Evolutionary conservation across 495 filamentous ascomycete genomes (phyloP), one percentile per base, ranked within the genome.

Genomic region (Rhizodiscina lignyota): DNA sequence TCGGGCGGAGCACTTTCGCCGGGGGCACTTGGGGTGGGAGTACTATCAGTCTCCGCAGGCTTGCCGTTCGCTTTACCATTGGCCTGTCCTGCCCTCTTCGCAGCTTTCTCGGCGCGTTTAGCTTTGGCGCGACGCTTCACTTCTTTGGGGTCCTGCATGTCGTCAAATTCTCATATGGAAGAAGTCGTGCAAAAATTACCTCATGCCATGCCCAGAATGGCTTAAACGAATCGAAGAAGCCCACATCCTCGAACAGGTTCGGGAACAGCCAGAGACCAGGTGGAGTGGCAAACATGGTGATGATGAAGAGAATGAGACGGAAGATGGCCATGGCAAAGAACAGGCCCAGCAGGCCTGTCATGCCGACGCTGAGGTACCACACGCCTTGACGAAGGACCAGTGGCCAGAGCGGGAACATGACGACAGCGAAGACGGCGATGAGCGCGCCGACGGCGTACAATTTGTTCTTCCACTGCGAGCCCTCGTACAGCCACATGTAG

Each of bases 301-400:
- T 58, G 47, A 78, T 78, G 61, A 96, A 99, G n/a, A 99, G 61
- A 35, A 96, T 92, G 16, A 96, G 65, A 36, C 91, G 71, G 69
- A 96, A 83, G 44, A 99, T 87, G 0, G 87, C 76, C 87, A 99
- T 94, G 47, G 72, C 79, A 58, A 99, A 94, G 73, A 99, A 99
- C 35, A 93, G 57, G 21, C 83, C 91, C 26, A 99, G 71, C 35
- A 96, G 65, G 18, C 83, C 82, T 48, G 96, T 66, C 74, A 89
- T 83, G 28, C 74, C 87, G 68, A 94, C 92, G 61, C 79, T 87
- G 32, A 96, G 66, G 59, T 99, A 96, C 82, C 92, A 99, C 21
- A 94, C 91, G 21, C 91, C 89, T 43, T 87, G 72, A 44, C 91
- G 69, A 60, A 96, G 54, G 54, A 82, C 74, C 26, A 89, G 70